Base-by-base conservation (phyloP, 1,284 basidiomycete genomes). In the Mycena sp. region DNA sequence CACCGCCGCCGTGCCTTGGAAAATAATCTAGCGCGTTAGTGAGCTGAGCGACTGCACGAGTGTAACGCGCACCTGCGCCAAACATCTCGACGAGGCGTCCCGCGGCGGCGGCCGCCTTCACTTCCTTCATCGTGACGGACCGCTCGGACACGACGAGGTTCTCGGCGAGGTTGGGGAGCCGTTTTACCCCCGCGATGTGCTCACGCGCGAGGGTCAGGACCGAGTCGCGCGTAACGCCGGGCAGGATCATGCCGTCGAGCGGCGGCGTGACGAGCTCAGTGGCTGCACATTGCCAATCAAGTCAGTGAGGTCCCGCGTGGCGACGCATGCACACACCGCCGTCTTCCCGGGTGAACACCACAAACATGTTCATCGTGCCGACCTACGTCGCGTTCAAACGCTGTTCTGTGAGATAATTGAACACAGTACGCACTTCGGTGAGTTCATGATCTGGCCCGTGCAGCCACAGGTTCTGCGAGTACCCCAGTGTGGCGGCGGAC, bases 291-390 rank as follows among this genome's bases (percentile, higher is more conserved):
- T n/a, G 41, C 23, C n/a, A 32, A 26, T 45, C 35, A 49, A 37
- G 3, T 6, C 50, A n/a, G 6, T 37, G 23, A 26, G 4, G 41
- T 38, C 32, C 25, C n/a, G 11, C 41, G 21, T 61, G 37, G 45
- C 51, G 46, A 26, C 35, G 26, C 29, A 43, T 16, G 25, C 1
- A 21, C 59, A 84, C 68, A 89, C 90, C 80, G 40, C 93, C 95
- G 70, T 95, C 87, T 11, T 86, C 82, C 28, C 85, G 85, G 74
- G 88, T 87, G 76, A 99, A 87, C 0, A 91, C 95, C 44, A 94
- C 87, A 67, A 99, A 98, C 73, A 97, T 81, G 80, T 99, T 99
- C 98, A 99, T 99, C 1, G 95, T 96, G 29, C 96, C 96, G 32
- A 95, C 92, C 86, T 87, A 65, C 30, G 49, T 28, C 51, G 14